These are phyloP conservation scores for Panicum hallii DNA, from an alignment of 202 grass and related monocot species.

Conservation along the genomic window DNA sequence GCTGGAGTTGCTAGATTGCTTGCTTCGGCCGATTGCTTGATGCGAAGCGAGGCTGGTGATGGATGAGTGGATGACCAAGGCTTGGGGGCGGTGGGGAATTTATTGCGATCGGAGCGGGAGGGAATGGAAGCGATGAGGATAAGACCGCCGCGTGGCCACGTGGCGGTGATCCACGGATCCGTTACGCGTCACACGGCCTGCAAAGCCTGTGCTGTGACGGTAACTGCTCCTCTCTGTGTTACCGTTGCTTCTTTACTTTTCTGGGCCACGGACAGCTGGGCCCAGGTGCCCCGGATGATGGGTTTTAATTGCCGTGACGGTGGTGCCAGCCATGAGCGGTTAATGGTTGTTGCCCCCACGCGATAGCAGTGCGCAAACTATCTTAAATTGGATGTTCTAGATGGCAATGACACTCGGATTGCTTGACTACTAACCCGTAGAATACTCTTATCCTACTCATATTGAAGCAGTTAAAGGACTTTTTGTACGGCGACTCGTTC, in stretches of 20 bases:
- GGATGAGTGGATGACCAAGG: background rate
- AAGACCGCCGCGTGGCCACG: slow-evolving; percentile 42
- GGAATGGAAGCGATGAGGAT: background rate
- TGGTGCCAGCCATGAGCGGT: background rate
- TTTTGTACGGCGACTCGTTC: too few species aligned
- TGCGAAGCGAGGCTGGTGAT: background rate
- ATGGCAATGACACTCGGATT: background rate
- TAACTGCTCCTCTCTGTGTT: too few species aligned
- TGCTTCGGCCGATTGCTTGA: background rate
- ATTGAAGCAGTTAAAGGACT: too few species aligned
- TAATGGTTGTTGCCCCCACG: background rate
- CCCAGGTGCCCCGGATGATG: background rate
- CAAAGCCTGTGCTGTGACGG: background rate
- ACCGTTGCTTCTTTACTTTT: background rate
- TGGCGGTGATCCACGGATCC: background rate
- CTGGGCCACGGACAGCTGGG: background rate
- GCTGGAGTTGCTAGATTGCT: background rate
- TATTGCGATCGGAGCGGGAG: slow-evolving; percentile 9
- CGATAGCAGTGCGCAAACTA: background rate
- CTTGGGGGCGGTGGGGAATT: slow-evolving; percentile 20
- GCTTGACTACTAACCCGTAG: too few species aligned
- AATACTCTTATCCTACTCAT: too few species aligned
- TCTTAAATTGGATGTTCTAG: background rate
- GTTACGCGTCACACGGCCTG: background rate
- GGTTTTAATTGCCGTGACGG: background rate